These are phyloP conservation scores for Mycena rebaudengoi DNA, from an alignment of 768 basidiomycete genomes.

Conservation along the genomic window DNA sequence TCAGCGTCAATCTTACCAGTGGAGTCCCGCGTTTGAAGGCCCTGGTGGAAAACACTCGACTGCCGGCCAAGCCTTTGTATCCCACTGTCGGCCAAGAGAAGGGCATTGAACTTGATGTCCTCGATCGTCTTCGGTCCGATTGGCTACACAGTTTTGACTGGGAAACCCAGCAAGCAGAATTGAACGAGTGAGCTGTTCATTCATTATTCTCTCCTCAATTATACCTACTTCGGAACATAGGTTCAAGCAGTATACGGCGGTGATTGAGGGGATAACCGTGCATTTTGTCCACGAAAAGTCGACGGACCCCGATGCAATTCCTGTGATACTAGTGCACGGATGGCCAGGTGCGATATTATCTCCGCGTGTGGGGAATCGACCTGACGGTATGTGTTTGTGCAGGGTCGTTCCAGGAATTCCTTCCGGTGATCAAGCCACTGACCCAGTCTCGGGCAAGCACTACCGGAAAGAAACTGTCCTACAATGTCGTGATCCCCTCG, in stretches of 20 bases:
- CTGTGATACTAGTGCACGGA: background rate
- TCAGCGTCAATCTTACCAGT: too few relatives aligned
- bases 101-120: background rate
- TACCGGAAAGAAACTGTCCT: background rate
- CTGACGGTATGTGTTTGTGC: too few relatives aligned
- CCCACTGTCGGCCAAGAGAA: background rate
- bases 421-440: too few relatives aligned
- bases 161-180: background rate
- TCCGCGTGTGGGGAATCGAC: background rate
- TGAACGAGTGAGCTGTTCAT: background rate
- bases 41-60: background rate
- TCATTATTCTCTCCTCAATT: background rate
- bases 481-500: background rate
- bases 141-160: background rate
- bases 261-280: slow-evolving; percentile 13
- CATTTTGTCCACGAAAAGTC: too few relatives aligned
- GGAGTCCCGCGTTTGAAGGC: too few relatives aligned
- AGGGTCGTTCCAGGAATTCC: slow-evolving; percentile 1
- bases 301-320: background rate
- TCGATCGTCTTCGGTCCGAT: background rate
- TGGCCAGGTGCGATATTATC: background rate
- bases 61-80: background rate
- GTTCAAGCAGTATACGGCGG: slow-evolving; percentile 13
- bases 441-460: background rate
- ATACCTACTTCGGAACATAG: background rate